phyloP scores from a whole-genome alignment of 176 grass and related monocot genomes.

The Puya raimondii region DNA sequence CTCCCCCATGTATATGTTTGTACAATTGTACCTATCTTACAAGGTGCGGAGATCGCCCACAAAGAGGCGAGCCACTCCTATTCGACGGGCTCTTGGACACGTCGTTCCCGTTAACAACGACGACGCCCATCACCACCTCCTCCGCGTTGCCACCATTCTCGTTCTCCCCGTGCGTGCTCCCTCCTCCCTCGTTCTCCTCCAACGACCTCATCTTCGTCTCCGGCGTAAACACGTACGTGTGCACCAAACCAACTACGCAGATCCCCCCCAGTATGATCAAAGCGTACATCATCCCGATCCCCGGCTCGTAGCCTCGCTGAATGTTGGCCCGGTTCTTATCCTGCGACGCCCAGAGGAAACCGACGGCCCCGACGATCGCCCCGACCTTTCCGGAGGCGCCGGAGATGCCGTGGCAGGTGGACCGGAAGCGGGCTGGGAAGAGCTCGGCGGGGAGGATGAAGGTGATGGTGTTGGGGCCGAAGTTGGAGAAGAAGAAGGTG shows the following conservation, averaged over 20 bases:
- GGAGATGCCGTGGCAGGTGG: slow-evolving; percentile 34
- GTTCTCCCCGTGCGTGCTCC: background rate
- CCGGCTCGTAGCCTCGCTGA: slow-evolving; percentile 13
- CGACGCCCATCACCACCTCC: background rate
- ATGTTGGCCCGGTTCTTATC: background rate
- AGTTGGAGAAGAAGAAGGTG: slow-evolving; percentile 47
- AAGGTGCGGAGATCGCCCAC: too few relatives aligned
- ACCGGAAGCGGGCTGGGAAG: slow-evolving; percentile 31
- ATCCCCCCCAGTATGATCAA: slow-evolving; percentile 43
- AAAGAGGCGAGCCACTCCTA: background rate
- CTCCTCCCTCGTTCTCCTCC: slow-evolving; percentile 55
- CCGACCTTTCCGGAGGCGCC: slow-evolving; percentile 31
- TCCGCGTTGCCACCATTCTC: background rate
- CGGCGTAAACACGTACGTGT: slow-evolving; percentile 46
- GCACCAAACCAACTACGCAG: slow-evolving; percentile 35
- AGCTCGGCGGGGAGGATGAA: slow-evolving; percentile 40
- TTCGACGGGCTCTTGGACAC: slow-evolving; percentile 26
- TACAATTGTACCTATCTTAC: background rate
- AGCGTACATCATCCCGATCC: slow-evolving; percentile 41
- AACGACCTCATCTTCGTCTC: slow-evolving; percentile 60
- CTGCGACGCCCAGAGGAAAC: slow-evolving; percentile 35
- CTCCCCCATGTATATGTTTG: background rate
- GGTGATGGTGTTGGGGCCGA: slow-evolving; percentile 33
- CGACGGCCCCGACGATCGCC: slow-evolving; percentile 27
- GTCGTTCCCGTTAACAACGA: background rate